Evolutionary conservation across 2,329 filamentous ascomycete genomes (phyloP).

Genomic region (Xylariomycetidae sp.): DNA sequence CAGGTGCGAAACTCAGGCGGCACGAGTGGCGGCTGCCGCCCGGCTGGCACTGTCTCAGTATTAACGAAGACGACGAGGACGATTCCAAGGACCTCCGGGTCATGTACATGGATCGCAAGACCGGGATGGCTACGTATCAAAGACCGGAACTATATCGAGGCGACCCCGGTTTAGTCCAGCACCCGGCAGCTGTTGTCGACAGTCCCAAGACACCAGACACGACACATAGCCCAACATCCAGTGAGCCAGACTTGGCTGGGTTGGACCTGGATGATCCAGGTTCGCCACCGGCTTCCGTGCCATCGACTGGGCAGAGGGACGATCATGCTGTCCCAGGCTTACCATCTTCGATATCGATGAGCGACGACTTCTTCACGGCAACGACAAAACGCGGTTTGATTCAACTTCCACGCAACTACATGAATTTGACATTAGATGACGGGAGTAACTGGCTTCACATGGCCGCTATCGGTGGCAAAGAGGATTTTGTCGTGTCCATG

Average conservation of each 20-base stretch:
- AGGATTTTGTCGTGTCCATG: neutral
- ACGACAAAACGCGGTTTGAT: too few relatives aligned
- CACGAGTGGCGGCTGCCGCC: slow-evolving; percentile 4
- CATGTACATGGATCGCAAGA: slow-evolving; percentile 1
- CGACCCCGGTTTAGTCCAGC: too few relatives aligned
- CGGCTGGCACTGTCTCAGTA: slow-evolving; percentile 1
- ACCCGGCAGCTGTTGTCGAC: too few relatives aligned
- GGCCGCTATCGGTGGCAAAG: slow-evolving; percentile 1
- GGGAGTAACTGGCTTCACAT: slow-evolving; percentile 3
- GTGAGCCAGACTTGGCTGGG: too few relatives aligned
- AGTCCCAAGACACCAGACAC: too few relatives aligned
- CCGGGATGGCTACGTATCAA: neutral
- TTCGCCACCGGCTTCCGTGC: too few relatives aligned
- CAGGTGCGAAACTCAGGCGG: neutral
- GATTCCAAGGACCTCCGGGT: neutral
- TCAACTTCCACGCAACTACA: neutral
- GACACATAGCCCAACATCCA: too few relatives aligned
- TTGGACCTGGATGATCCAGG: too few relatives aligned
- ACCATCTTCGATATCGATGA: too few relatives aligned
- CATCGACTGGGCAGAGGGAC: too few relatives aligned
- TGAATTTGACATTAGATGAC: neutral
- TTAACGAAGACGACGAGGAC: slow-evolving; percentile 1
- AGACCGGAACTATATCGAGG: slow-evolving; percentile 3
- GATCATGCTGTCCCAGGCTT: too few relatives aligned
- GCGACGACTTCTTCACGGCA: too few relatives aligned